Evolutionary conservation across 257 asterid species (phyloP).

Genomic region (Rauvolfia tetraphylla): DNA sequence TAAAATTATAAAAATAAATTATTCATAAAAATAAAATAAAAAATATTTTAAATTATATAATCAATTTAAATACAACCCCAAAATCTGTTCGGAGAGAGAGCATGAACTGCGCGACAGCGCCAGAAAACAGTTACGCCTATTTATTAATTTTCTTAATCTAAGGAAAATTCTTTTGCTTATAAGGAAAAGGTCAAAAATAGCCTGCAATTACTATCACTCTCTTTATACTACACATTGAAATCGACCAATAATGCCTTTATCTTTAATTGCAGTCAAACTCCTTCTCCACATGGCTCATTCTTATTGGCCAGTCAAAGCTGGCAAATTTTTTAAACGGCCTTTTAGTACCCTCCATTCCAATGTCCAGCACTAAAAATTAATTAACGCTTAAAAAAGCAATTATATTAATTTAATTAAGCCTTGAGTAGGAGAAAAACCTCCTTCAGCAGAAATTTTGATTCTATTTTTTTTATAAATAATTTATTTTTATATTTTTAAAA

Average conservation of each 20-base stretch:
- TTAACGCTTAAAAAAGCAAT: not conserved
- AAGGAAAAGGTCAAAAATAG: not conserved
- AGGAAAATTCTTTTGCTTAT: not conserved
- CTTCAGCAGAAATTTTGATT: too few relatives aligned
- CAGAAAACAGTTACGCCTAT: too few relatives aligned
- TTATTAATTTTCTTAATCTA: not conserved
- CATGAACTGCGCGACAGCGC: not conserved
- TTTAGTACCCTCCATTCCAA: not conserved
- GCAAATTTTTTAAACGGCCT: slow-evolving; percentile 4
- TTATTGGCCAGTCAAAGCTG: slow-evolving; percentile 25
- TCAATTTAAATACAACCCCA: too few relatives aligned
- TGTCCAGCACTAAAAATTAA: not conserved
- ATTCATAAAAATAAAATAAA: too few relatives aligned
- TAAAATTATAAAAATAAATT: too few relatives aligned
- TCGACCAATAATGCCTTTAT: not conserved
- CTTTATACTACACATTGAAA: too few relatives aligned
- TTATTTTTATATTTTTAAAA: too few relatives aligned
- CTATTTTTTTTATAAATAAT: too few relatives aligned
- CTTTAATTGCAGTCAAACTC: not conserved
- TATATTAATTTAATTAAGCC: not conserved
- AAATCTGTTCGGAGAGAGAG: not conserved
- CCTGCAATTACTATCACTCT: not conserved
- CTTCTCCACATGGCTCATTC: slow-evolving; percentile 7
- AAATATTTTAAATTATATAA: too few relatives aligned
- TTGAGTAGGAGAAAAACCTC: not conserved